Conservation (phyloP, 768 basidiomycete species). For the Tulasnella sp. region DNA sequence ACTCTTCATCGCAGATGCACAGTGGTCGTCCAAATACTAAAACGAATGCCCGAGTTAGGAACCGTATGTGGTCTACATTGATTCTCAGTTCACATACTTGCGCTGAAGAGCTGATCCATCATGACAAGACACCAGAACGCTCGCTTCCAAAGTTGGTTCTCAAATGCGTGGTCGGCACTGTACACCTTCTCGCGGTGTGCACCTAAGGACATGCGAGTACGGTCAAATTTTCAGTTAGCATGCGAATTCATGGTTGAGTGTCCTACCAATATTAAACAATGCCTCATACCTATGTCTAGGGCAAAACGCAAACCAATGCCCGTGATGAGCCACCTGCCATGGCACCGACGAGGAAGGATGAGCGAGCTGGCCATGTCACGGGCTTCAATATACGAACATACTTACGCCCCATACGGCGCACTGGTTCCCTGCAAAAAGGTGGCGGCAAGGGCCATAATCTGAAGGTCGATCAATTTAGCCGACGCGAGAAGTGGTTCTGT, state of each 20-base stretch:
- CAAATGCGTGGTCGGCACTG: slow-evolving; percentile 30
- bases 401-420: slow-evolving; percentile 1
- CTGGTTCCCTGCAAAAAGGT: slow-evolving; percentile 41
- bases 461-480: slow-evolving; percentile 57
- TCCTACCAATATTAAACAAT: too few relatives aligned
- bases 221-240: too few relatives aligned
- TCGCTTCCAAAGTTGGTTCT: slow-evolving; percentile 71
- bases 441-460: slow-evolving; percentile 37
- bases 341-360: too few relatives aligned
- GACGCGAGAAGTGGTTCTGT: slow-evolving; percentile 26
- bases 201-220: too few relatives aligned
- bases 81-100: too few relatives aligned
- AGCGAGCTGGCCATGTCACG: too few relatives aligned
- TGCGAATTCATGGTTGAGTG: too few relatives aligned
- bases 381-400: too few relatives aligned
- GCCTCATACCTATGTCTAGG: slow-evolving; percentile 32
- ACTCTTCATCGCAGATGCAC: too few relatives aligned
- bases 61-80: slow-evolving; percentile 23
- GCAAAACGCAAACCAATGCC: slow-evolving; percentile 27
- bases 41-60: too few relatives aligned
- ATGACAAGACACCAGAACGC: slow-evolving; percentile 46
- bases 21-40: too few relatives aligned
- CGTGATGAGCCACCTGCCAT: slow-evolving; percentile 45
- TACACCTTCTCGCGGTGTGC: slow-evolving; percentile 50
- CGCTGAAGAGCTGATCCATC: too few relatives aligned